These are phyloP conservation scores for Casuarina equisetifolia DNA, from an alignment of 306 rosid genomes.

Conservation along the genomic window DNA sequence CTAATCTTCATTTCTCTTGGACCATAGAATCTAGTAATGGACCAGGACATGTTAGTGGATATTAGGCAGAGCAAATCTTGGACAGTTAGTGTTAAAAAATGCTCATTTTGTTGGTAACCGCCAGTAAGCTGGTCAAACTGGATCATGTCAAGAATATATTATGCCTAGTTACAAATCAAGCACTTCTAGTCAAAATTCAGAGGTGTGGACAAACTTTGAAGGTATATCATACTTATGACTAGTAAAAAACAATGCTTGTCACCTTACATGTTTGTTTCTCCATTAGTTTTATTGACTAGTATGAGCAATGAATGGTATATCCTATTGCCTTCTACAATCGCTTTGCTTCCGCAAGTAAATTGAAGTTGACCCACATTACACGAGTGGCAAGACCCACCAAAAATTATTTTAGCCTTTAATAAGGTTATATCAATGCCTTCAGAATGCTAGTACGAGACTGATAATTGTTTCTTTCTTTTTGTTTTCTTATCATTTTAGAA, in stretches of 20 bases:
- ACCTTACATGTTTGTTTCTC: background rate
- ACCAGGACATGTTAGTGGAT: background rate
- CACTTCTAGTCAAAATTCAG: background rate
- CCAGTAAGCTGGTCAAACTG: background rate
- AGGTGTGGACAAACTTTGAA: background rate
- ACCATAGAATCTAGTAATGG: background rate
- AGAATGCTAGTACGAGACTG: background rate
- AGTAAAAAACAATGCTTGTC: too few relatives aligned
- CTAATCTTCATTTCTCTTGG: background rate
- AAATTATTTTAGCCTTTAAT: background rate
- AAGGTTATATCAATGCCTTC: background rate
- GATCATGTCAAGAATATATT: background rate
- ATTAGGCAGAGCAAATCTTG: background rate
- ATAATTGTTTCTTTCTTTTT: too few relatives aligned
- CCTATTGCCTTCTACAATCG: background rate
- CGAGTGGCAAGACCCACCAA: background rate
- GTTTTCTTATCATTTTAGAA: too few relatives aligned
- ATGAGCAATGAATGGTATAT: background rate
- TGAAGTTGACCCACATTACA: background rate
- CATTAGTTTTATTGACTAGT: background rate
- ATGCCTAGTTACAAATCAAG: background rate
- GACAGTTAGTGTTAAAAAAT: background rate
- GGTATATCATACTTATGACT: background rate
- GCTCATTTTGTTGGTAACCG: background rate
- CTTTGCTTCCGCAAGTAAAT: background rate